Base-by-base conservation (phyloP, 1,284 basidiomycete genomes). In the Ustilago cynodontis region DNA sequence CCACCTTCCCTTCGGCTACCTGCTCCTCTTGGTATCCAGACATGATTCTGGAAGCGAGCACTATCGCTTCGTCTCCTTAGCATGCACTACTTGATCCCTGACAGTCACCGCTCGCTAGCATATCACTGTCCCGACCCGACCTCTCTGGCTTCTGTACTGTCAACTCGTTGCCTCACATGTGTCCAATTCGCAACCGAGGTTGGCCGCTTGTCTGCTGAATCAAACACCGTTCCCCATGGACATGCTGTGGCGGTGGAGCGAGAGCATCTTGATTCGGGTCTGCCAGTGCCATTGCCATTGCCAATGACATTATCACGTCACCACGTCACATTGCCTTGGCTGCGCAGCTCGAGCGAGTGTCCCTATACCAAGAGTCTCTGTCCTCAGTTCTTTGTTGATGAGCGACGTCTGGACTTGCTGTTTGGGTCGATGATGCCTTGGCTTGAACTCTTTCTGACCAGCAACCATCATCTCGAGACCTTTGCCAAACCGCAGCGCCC, bases 401-500 rank as follows among this genome's bases (percentile, higher is more conserved):
- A n/a, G n/a, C n/a, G n/a, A n/a, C n/a, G n/a, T n/a, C n/a, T n/a
- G n/a, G n/a, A n/a, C n/a, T n/a, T n/a, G n/a, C n/a, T n/a, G n/a
- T n/a, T n/a, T n/a, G n/a, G n/a, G n/a, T n/a, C n/a, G n/a, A n/a
- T n/a, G n/a, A n/a, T n/a, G n/a, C n/a, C n/a, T n/a, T n/a, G 9
- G 13, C 9, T 18, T 16, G 47, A 13, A 14, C 47, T 14, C 47
- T 14, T 28, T 13, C 16, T 28, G 47, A 11, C 47, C 51, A 20
- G 16, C 51, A 52, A 33, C 13, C 58, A 59, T 28, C 58, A 52
- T 51, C 22, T 14, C 49, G n/a, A 26, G 14, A 31, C 29, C 41
- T 37, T 18, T 37, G 6, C 20, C 47, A 24, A 14, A 9, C 16
- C 10, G 16, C 47, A 14, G n/a, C 22, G 24, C 47, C 47, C 24